Conservation (phyloP, 805 yeast species). For the Kazachstania africana region DNA sequence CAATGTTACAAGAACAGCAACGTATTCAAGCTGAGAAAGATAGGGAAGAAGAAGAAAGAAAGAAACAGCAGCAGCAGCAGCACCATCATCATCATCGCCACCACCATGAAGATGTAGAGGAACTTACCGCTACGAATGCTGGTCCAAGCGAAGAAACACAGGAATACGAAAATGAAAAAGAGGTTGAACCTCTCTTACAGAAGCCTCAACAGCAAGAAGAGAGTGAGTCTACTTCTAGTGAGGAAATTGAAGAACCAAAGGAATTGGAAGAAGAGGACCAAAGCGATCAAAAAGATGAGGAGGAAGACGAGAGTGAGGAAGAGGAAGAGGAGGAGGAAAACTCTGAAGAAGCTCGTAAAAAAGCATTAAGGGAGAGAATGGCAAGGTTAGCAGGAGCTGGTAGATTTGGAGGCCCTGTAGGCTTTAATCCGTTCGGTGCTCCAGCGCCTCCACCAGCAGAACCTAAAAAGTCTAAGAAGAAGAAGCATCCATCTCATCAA, state of each 20-base stretch:
- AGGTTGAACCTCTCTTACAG: neutral
- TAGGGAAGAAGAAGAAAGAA: conserved; percentile 33
- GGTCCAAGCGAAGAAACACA: neutral
- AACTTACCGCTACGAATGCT: neutral
- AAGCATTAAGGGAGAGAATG: conserved; percentile 81
- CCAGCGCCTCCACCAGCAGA: conserved; percentile 15
- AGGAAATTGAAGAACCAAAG: conserved; percentile 8
- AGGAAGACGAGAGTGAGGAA: conserved; percentile 33
- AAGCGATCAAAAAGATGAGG: conserved; percentile 8
- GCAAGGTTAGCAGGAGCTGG: conserved; percentile 86
- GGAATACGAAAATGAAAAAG: neutral
- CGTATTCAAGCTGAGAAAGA: conserved; percentile 68
- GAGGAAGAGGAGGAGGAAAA: conserved; percentile 52
- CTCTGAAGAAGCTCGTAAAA: conserved; percentile 63
- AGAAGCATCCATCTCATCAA: conserved; percentile 10
- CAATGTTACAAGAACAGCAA: conserved; percentile 69
- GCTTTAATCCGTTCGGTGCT: conserved; percentile 33
- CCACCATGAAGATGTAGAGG: neutral
- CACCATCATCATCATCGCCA: neutral
- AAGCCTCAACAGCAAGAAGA: neutral
- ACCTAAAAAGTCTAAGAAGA: conserved; percentile 15
- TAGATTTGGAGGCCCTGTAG: conserved; percentile 46
- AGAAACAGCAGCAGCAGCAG: neutral
- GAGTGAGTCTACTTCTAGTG: neutral
- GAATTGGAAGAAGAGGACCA: neutral